Conservation (phyloP, 805 yeast genomes). For the Candida maris region DNA sequence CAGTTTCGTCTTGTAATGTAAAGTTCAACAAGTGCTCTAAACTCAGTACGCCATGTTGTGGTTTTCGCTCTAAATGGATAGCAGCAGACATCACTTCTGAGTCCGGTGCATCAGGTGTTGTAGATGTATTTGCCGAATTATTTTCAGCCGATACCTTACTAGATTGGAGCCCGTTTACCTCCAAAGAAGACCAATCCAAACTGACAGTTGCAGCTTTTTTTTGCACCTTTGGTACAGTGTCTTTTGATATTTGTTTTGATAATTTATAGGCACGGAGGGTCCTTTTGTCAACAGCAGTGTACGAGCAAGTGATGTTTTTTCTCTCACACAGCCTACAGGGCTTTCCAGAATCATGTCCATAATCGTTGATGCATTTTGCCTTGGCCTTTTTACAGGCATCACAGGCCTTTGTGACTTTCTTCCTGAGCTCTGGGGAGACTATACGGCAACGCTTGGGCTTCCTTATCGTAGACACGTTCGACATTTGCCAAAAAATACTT, state of each 20-base stretch:
- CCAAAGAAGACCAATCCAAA: background rate
- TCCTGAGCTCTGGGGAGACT: conserved; percentile 15
- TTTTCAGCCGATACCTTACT: background rate
- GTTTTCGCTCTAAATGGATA: conserved; percentile 1
- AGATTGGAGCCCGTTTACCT: too few relatives aligned
- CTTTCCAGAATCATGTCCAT: conserved; percentile 13
- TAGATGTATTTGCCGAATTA: too few relatives aligned
- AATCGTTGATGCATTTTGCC: conserved; percentile 18
- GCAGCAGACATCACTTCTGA: too few relatives aligned
- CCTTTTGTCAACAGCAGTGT: conserved; percentile 15
- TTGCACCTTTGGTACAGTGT: background rate
- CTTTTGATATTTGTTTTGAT: too few relatives aligned
- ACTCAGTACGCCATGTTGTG: conserved; percentile 12
- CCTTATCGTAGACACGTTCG: background rate
- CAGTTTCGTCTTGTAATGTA: conserved; percentile 30
- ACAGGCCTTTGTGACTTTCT: conserved; percentile 46
- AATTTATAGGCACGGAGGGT: conserved; percentile 10
- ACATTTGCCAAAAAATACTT: too few relatives aligned
- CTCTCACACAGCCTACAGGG: conserved; percentile 16
- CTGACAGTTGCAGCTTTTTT: background rate
- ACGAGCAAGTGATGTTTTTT: conserved; percentile 27
- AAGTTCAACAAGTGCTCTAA: conserved; percentile 33
- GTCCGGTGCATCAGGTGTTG: too few relatives aligned
- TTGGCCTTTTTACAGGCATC: conserved; percentile 44
- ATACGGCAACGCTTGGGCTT: conserved; percentile 8